Evolutionary conservation across 2,329 filamentous ascomycete species (phyloP).

Genomic region (Penicillium aurantiogriseum): DNA sequence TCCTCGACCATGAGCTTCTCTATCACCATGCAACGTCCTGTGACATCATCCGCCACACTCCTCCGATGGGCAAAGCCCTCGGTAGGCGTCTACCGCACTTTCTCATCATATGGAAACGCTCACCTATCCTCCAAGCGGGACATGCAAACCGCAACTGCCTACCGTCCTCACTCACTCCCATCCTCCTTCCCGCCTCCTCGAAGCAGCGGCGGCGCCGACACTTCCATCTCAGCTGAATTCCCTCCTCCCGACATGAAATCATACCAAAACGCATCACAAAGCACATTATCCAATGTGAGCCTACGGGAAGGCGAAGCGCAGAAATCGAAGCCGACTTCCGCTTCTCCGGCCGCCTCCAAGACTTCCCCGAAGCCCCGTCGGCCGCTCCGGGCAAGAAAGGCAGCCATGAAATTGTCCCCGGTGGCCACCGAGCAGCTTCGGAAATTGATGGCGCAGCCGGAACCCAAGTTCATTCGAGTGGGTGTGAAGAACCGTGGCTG

Average conservation of each 20-base stretch:
- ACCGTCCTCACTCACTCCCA: slow-evolving; percentile 60
- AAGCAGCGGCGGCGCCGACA: slow-evolving; percentile 58
- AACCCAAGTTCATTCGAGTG: slow-evolving; percentile 89
- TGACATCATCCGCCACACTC: slow-evolving; percentile 50
- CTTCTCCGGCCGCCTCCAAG: slow-evolving; percentile 38
- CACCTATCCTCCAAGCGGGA: slow-evolving; percentile 56
- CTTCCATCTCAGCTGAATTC: slow-evolving; percentile 57
- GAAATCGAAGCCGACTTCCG: slow-evolving; percentile 55
- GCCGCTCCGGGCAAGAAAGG: slow-evolving; percentile 79
- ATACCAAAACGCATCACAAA: slow-evolving; percentile 41
- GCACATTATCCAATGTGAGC: slow-evolving; percentile 43
- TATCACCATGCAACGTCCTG: slow-evolving; percentile 35
- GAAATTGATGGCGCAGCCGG: slow-evolving; percentile 74
- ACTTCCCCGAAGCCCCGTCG: slow-evolving; percentile 56
- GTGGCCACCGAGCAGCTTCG: slow-evolving; percentile 76
- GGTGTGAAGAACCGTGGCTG: slow-evolving; percentile 93
- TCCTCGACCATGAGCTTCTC: slow-evolving; percentile 41
- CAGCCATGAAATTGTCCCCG: slow-evolving; percentile 82
- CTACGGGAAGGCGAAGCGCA: slow-evolving; percentile 66
- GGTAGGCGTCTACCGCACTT: slow-evolving; percentile 44
- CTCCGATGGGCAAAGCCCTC: slow-evolving; percentile 41
- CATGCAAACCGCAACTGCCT: slow-evolving; percentile 65
- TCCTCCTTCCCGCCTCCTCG: slow-evolving; percentile 57
- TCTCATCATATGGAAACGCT: slow-evolving; percentile 47
- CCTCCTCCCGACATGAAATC: slow-evolving; percentile 50